Percentiles rank a stretch among this genome's conserved stretches.
These are phyloP conservation scores for Dichomitus squalens DNA, from an alignment of 1,284 basidiomycete genomes.

Conservation along the genomic window DNA sequence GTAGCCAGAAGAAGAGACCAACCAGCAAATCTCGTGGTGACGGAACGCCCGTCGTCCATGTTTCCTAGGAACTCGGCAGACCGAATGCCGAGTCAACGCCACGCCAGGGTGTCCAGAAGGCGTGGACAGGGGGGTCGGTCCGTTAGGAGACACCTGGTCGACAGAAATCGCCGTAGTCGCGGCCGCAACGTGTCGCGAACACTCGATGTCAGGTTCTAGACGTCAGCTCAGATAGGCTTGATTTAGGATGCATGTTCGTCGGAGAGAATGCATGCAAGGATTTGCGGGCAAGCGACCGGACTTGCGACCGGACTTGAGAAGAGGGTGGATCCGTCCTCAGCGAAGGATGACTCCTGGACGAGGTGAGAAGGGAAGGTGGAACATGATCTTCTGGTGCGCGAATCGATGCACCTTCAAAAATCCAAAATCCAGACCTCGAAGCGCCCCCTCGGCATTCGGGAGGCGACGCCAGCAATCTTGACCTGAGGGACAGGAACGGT, in stretches of 20 bases:
- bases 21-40: neutral
- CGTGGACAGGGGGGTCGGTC: neutral
- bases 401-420: neutral
- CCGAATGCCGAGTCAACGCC: neutral
- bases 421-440: neutral
- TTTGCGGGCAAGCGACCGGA: neutral
- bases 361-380: neutral
- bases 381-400: neutral
- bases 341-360: neutral
- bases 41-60: conserved; percentile 5
- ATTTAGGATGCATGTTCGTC: neutral
- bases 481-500: neutral
- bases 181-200: neutral
- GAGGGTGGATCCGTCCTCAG: neutral
- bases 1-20: neutral
- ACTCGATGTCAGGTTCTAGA: neutral
- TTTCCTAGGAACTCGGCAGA: neutral
- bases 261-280: neutral
- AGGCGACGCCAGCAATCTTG: neutral
- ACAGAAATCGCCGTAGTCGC: neutral
- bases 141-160: neutral
- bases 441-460: neutral
- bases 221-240: conserved; percentile 5
- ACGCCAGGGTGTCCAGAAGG: conserved; percentile 1
- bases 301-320: neutral